Percentiles rank a stretch among this genome's conserved stretches.
phyloP scores from a whole-genome alignment of 225 moss, liverwort and hornwort genomes.

The Marchantia polymorpha region DNA sequence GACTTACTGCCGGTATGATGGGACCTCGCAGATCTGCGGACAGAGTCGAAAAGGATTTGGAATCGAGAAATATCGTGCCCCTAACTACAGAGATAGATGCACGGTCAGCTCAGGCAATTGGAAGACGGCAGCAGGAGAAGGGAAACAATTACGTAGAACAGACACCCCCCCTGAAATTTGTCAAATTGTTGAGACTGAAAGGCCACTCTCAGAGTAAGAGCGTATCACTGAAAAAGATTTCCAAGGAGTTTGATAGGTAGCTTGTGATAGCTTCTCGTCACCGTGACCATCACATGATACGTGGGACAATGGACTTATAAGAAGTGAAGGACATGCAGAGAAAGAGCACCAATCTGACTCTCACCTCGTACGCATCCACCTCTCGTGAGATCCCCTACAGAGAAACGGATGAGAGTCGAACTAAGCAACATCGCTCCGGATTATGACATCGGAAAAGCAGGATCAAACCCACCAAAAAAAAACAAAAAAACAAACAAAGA shows the following conservation, averaged over 20 bases:
- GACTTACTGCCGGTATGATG: neutral
- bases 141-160: neutral
- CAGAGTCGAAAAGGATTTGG: neutral
- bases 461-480: too few relatives aligned
- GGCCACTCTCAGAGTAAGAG: neutral
- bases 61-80: neutral
- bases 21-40: constrained; percentile 10
- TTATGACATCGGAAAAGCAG: neutral
- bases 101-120: neutral
- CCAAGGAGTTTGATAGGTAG: neutral
- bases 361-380: neutral
- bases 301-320: neutral
- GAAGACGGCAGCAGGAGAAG: neutral
- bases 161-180: too few relatives aligned
- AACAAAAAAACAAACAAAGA: too few relatives aligned
- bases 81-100: neutral
- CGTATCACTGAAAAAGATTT: neutral
- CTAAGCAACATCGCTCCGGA: neutral
- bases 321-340: neutral
- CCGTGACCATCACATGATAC: neutral
- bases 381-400: neutral
- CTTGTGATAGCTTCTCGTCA: too few relatives aligned
- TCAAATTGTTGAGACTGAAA: neutral
- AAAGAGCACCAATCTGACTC: neutral
- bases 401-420: neutral